These are phyloP conservation scores for Chlamydomonas incerta DNA, from an alignment of 139 green algal species.

Conservation along the genomic window DNA sequence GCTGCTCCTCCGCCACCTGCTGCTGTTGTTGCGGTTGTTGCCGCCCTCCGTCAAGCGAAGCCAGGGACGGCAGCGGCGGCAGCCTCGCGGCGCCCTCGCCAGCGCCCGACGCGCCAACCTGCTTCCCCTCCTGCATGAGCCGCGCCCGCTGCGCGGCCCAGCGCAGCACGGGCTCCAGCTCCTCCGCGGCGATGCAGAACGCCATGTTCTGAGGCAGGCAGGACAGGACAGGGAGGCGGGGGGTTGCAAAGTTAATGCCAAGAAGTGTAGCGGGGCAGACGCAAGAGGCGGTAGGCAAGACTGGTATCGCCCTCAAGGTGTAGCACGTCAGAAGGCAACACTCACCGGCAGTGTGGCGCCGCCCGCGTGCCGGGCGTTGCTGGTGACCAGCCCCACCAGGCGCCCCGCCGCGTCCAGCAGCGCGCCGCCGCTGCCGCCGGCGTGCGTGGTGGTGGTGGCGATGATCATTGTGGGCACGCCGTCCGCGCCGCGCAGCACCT, in stretches of 20 bases:
- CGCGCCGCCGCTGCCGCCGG: slow-evolving; percentile 79
- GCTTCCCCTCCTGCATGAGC: not conserved
- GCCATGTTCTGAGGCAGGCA: slow-evolving; percentile 54
- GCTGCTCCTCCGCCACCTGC: too few relatives aligned
- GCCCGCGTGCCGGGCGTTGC: slow-evolving; percentile 61
- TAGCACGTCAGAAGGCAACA: too few relatives aligned
- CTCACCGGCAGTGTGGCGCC: slow-evolving; percentile 62
- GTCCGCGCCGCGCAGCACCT: slow-evolving; percentile 21
- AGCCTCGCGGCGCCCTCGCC: too few relatives aligned
- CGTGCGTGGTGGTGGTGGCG: slow-evolving; percentile 75
- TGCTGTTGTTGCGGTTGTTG: too few relatives aligned
- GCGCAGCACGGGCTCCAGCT: slow-evolving; percentile 60
- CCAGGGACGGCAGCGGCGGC: too few relatives aligned
- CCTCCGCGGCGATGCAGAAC: slow-evolving; percentile 68
- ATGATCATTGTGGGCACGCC: slow-evolving; percentile 69
- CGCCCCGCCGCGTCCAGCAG: slow-evolving; percentile 59
- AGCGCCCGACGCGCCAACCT: too few relatives aligned
- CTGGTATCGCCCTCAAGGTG: too few relatives aligned
- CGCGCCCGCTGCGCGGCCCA: slow-evolving; percentile 11
- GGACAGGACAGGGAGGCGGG: not conserved
- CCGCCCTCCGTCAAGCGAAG: too few relatives aligned
- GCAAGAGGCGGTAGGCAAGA: too few relatives aligned
- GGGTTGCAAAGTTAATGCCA: not conserved
- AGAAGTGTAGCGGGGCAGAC: too few relatives aligned
- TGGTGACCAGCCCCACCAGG: slow-evolving; percentile 80